Conservation (phyloP, 805 yeast genomes). For the Schwanniomyces vanrijiae region DNA sequence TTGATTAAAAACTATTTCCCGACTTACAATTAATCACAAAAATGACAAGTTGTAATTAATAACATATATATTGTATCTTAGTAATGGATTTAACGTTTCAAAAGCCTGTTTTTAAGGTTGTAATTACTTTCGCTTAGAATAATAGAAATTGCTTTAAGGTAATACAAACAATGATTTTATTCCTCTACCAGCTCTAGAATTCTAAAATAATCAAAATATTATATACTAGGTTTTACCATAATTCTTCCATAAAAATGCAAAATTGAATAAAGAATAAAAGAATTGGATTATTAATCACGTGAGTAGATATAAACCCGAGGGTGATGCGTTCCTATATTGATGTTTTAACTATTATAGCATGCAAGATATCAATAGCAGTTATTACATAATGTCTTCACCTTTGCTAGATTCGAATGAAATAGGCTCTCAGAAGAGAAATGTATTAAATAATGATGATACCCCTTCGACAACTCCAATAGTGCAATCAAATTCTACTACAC, state of each 20-base stretch:
- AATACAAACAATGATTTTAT: too few species aligned
- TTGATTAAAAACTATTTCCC: background rate
- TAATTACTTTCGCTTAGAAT: too few species aligned
- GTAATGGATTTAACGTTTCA: background rate
- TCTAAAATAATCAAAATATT: too few species aligned
- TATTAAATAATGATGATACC: constrained; percentile 11
- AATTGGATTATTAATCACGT: background rate
- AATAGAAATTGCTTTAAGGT: too few species aligned
- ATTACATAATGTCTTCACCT: constrained; percentile 12
- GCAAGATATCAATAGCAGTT: background rate
- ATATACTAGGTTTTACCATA: too few species aligned
- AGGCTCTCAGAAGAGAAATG: constrained; percentile 8
- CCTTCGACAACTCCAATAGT: constrained; percentile 21
- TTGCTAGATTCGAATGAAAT: constrained; percentile 3
- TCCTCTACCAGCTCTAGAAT: too few species aligned
- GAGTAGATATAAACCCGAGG: background rate
- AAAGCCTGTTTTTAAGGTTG: background rate
- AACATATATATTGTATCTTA: background rate
- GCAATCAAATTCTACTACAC: constrained; percentile 6
- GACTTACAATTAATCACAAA: background rate
- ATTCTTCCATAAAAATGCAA: too few species aligned
- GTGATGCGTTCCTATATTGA: background rate
- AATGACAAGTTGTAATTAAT: background rate
- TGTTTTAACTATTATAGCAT: background rate
- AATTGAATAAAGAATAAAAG: too few species aligned